These are phyloP conservation scores for Mucor circinelloides DNA, from an alignment of 371 early-diverging fungal species.

Conservation along the genomic window DNA sequence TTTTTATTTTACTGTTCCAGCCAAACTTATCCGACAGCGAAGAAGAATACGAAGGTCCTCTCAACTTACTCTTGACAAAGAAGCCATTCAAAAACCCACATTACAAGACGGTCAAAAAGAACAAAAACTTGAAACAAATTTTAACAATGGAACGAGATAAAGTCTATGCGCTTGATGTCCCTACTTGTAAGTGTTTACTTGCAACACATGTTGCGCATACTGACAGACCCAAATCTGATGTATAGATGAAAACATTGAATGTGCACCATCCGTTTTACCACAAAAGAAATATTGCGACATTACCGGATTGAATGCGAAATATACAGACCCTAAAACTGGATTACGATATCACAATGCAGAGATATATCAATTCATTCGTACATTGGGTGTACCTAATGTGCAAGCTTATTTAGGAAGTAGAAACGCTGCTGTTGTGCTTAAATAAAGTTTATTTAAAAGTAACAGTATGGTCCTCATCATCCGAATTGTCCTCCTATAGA, in stretches of 20 bases:
- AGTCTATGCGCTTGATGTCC: conserved; percentile 64
- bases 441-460: conserved; percentile 25
- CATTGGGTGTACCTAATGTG: conserved; percentile 73
- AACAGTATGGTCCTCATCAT: conserved; percentile 20
- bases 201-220: no score
- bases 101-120: conserved; percentile 69
- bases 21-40: conserved; percentile 15
- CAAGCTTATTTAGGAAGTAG: conserved; percentile 81
- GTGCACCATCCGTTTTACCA: conserved; percentile 82
- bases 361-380: conserved; percentile 78
- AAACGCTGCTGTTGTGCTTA: conserved; percentile 81
- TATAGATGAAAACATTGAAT: conserved; percentile 80
- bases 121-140: conserved; percentile 80
- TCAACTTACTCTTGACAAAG: conserved; percentile 31
- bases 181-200: conserved; percentile 63
- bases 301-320: conserved; percentile 82
- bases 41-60: conserved; percentile 28
- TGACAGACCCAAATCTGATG: not conserved
- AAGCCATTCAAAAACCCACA: conserved; percentile 75
- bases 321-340: conserved; percentile 88
- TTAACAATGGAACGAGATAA: conserved; percentile 69
- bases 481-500: conserved; percentile 13
- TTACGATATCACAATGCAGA: conserved; percentile 83
- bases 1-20: no score
- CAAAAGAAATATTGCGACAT: conserved; percentile 92